Base-by-base conservation (phyloP, 768 basidiomycete genomes). In the Podaxis rugospora region DNA sequence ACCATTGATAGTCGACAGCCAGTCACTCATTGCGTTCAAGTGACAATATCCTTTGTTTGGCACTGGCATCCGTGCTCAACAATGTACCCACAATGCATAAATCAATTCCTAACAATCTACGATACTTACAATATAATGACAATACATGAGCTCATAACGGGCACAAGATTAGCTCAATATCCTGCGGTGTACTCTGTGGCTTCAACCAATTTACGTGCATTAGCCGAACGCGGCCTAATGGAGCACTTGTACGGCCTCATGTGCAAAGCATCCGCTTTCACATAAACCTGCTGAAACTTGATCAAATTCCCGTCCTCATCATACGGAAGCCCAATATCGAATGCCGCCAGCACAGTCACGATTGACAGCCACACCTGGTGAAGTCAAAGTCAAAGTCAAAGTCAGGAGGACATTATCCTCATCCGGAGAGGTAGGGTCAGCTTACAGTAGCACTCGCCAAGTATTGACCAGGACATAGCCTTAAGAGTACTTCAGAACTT, bases 341-440 rank as follows among this genome's bases (percentile, higher is more conserved):
- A 76, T 1, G 68, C 64, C 1, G 72, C 63, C 3, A 76, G 60
- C 1, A 74, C 64, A 2, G 70, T 70, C 10, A 73, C 71, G 7
- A 68, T 60, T 5, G 67, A 64, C 35, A 75, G 65, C 65, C 67
- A 70, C 9, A 74, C 55, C 57, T 54, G 18, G 10, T 54, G 6
- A 25, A 13, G 25, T 14, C 39, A 7, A 36, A 21, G 35, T 14
- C 39, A 7, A 36, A 21, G 52, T 21, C 11, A 51, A 21, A 21
- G 21, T 21, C 21, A 21, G 21, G 21, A 21, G 27, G 59, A 57
- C 21, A 25, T 28, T 60, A 13, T 50, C 57, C n/a, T 13, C 40
- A 28, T 4, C 13, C 39, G 2, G 6, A 37, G 0, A 9, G 16
- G 16, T 16, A 21, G 5, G 23, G 4, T 40, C 16, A 40, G n/a